Base-by-base conservation (phyloP, 352 stramenopile species). In the Chrysophaeum taylorii region DNA sequence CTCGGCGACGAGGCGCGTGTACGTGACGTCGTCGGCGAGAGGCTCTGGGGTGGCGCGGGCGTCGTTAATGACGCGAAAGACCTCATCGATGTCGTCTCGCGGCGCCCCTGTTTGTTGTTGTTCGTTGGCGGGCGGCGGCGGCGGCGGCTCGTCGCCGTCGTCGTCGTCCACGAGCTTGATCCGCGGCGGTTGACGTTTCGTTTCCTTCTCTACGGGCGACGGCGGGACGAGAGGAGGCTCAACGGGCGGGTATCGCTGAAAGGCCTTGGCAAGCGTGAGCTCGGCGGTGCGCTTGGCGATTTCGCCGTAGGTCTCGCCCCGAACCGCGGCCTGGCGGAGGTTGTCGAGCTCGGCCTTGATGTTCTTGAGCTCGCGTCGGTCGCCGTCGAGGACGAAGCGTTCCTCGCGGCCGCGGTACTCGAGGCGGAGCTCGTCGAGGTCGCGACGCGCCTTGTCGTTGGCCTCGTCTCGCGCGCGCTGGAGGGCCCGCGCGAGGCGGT, bases 381-480 rank as follows among this genome's bases (percentile, higher is more conserved):
- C 74, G 35, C 74, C 74, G 69, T 79, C 74, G 14, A 79, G 48
- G 25, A 79, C 61, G 53, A 71, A 79, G 27, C 71, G 48, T 41
- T 79, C 71, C 38, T 76, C 71, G 7, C 66, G 41, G 31, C 64
- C 71, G 16, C 63, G 16, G 31, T 76, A 76, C 50, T 76, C 53
- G 29, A 76, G 68, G 0, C 66, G 48, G 2, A 76, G 21, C 21
- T 73, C 67, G 48, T 76, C 71, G 18, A 76, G 69, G n/a, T 76
- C 52, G 25, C 71, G 66, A 2, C 57, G 9, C 9, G 57, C 57
- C 2, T 12, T 1, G 57, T 66, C 57, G 14, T 15, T 2, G 21
- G 31, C 36, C 2, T 66, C 57, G 36, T 66, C 57, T 27, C 70
- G 54, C 21, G 71, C 66, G 16, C 52, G 36, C 38, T 67, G 36